Evolutionary conservation across 1,139 yeast genomes (phyloP), one percentile per base, ranked within the genome.

Genomic region (Chernovozyma aurita): DNA sequence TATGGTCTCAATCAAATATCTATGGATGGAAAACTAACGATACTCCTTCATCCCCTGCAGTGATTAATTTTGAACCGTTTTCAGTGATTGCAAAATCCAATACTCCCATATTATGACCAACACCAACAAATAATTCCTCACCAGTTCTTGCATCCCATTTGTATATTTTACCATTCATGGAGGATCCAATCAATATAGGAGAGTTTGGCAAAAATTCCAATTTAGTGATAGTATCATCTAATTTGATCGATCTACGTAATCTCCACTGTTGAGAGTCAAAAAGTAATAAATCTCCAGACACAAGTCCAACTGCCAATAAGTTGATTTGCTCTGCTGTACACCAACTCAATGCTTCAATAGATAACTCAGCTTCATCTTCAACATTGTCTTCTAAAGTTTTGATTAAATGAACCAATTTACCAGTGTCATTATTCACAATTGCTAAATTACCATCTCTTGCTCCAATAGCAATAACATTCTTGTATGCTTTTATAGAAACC

Each of bases 21-120:
- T 25, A 17, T 13, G 18, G 34, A 28, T 42, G 70, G 50, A 80
- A 90, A 6, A 92, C 76, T 47, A 92, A 68, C 6, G 95, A 79
- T 25, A 92, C 97, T 46, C 95, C 96, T 58, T 92, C 98, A 57
- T 92, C 98, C 43, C 97, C 97, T n/a, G 97, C 98, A 20, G 97
- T 86, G 29, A 88, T 74, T 34, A 94, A 54, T 53, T 83, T 80
- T 39, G 73, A 72, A 29, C 86, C 90, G 31, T 73, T 63, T n/a
- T 78, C 78, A 28, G 69, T 55, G 32, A 79, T 51, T 12, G 83
- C 78, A 57, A 90, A 88, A 50, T 88, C 97, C 42, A 92, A 72
- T 12, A 92, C 80, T 39, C 97, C 97, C 84, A 86, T 85, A 57
- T 84, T 85, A 59, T 92, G 98, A 17, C 98, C 99, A 32, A 78